phyloP scores from a whole-genome alignment of 805 yeast species.

The Myxozyma neglecta region DNA sequence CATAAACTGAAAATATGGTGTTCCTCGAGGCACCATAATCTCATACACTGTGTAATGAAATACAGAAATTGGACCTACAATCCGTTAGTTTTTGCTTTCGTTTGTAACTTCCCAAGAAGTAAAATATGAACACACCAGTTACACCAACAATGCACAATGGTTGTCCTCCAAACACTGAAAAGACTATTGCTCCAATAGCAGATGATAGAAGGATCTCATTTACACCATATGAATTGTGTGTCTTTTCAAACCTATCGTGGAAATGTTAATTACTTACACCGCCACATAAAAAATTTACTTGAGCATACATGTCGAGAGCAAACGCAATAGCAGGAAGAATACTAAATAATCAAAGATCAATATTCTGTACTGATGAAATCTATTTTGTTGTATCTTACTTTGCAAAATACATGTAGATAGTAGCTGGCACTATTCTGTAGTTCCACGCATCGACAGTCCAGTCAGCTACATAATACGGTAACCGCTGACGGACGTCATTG shows the following conservation, averaged over 20 bases:
- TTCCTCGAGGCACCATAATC: slow-evolving; percentile 54
- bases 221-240: slow-evolving; percentile 82
- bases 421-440: slow-evolving; percentile 85
- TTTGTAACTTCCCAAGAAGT: not conserved
- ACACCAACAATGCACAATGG: slow-evolving; percentile 96
- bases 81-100: not conserved
- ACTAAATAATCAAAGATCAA: not conserved
- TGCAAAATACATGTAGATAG: slow-evolving; percentile 81
- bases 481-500: slow-evolving; percentile 51
- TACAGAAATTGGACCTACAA: slow-evolving; percentile 78
- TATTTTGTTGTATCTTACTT: slow-evolving; percentile 44
- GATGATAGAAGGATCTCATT: slow-evolving; percentile 83
- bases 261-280: not conserved
- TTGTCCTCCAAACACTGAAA: slow-evolving; percentile 84
- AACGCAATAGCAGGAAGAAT: slow-evolving; percentile 19
- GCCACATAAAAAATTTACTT: not conserved
- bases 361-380: not conserved
- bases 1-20: slow-evolving; percentile 81
- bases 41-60: slow-evolving; percentile 89
- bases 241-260: slow-evolving; percentile 76
- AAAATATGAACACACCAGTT: slow-evolving; percentile 44
- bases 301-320: slow-evolving; percentile 20
- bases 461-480: slow-evolving; percentile 74
- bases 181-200: slow-evolving; percentile 85
- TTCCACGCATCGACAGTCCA: slow-evolving; percentile 73